A percentile compares a stretch with the other conserved stretches of the same genome.
phyloP scores from a whole-genome alignment of 352 stramenopile species.

The Aphanomyces stellatus region DNA sequence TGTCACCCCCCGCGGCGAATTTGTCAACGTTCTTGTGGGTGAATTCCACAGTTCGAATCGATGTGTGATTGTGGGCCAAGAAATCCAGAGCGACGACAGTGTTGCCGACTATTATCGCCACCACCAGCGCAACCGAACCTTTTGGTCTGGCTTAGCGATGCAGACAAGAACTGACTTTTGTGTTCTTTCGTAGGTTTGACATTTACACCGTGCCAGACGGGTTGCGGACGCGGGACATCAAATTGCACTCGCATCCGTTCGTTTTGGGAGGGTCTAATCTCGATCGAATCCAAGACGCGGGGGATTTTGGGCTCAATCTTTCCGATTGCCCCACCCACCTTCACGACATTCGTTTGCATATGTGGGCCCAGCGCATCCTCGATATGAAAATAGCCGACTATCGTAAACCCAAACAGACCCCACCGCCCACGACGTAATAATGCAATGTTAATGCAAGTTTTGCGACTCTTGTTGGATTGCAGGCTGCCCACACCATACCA shows the following conservation, averaged over 20 bases:
- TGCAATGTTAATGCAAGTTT: too few species aligned
- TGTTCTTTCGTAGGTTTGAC: too few species aligned
- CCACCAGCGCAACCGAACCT: neutral
- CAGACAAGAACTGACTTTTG: too few species aligned
- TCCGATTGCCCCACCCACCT: too few species aligned
- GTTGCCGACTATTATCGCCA: neutral
- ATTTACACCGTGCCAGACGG: neutral
- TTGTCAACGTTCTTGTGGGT: neutral
- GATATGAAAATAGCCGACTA: too few species aligned
- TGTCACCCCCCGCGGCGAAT: neutral
- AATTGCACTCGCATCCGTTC: neutral
- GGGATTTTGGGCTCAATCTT: neutral
- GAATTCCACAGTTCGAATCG: neutral
- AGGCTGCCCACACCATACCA: too few species aligned
- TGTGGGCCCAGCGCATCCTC: too few species aligned
- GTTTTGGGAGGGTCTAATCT: neutral
- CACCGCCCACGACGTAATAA: too few species aligned
- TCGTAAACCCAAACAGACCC: too few species aligned
- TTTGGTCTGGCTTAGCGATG: neutral
- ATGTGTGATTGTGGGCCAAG: neutral
- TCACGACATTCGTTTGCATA: too few species aligned
- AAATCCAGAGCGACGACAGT: neutral
- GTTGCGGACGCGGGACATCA: neutral
- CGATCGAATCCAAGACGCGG: neutral
- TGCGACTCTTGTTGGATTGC: too few species aligned